A percentile compares a stretch with the other conserved stretches of the same genome.
Conservation (phyloP, 768 basidiomycete species). For the Mycena albidolilacea region DNA sequence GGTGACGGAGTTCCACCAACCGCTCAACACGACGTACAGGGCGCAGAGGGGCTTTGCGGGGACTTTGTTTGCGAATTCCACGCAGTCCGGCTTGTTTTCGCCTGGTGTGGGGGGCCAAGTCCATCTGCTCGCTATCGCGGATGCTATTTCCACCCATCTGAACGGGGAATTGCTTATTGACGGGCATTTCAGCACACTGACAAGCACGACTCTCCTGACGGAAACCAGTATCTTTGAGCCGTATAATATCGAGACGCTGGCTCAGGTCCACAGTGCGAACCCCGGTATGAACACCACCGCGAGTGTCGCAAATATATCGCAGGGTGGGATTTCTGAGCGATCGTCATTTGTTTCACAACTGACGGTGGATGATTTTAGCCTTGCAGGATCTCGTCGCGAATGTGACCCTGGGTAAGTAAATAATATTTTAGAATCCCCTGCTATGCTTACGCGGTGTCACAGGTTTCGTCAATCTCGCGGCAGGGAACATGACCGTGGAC, state of each 20-base stretch:
- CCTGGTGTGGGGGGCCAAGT: slow-evolving; percentile 15
- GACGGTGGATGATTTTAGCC: background rate
- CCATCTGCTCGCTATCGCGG: slow-evolving; percentile 23
- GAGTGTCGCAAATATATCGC: slow-evolving; percentile 14
- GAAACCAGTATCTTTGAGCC: slow-evolving; percentile 26
- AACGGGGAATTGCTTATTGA: background rate
- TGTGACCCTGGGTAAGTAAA: slow-evolving; percentile 18
- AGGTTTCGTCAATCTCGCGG: slow-evolving; percentile 16
- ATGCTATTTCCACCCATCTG: slow-evolving; percentile 24
- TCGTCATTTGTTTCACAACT: background rate
- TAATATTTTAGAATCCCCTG: background rate
- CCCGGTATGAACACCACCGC: slow-evolving; percentile 25
- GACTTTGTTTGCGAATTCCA: background rate
- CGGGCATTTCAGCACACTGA: background rate
- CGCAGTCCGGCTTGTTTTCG: background rate
- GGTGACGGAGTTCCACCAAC: slow-evolving; percentile 12
- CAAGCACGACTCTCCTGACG: slow-evolving; percentile 14
- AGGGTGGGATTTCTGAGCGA: background rate
- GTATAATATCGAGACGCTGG: background rate
- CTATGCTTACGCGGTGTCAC: background rate
- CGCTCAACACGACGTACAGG: slow-evolving; percentile 18
- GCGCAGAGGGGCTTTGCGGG: no score
- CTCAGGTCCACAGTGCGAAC: background rate
- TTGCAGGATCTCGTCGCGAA: slow-evolving; percentile 26
- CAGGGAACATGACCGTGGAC: background rate